These are phyloP conservation scores for Sapria himalayana DNA, from an alignment of 345 rosid species.

Conservation along the genomic window DNA sequence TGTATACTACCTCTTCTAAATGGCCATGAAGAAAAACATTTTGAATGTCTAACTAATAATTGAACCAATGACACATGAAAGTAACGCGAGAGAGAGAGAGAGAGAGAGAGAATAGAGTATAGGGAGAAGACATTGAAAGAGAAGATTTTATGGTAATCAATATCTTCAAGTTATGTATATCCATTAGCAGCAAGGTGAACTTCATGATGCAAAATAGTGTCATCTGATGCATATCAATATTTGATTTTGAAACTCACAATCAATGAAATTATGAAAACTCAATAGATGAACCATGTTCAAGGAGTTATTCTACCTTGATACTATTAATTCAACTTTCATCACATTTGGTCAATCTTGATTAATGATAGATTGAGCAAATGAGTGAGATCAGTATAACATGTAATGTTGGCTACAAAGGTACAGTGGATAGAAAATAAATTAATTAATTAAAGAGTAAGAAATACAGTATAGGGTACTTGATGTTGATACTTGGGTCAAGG, in stretches of 20 bases:
- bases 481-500: too few relatives aligned
- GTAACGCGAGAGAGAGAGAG: not conserved
- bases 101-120: too few relatives aligned
- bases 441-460: too few relatives aligned
- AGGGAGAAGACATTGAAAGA: not conserved
- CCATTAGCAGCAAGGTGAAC: not conserved
- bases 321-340: not conserved
- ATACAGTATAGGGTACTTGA: too few relatives aligned
- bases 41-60: not conserved
- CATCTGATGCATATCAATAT: not conserved
- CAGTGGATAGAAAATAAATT: too few relatives aligned
- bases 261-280: not conserved
- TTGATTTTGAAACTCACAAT: not conserved
- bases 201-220: not conserved
- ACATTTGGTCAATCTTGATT: not conserved
- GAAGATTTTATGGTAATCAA: not conserved
- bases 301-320: not conserved
- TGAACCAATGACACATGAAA: not conserved
- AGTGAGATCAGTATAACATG: not conserved
- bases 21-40: not conserved
- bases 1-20: too few relatives aligned
- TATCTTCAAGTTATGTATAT: not conserved
- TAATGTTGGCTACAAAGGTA: not conserved
- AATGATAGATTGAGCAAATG: not conserved
- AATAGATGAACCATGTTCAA: not conserved